Base-by-base conservation (phyloP, 306 rosid species). In the Lithocarpus polystachyus region DNA sequence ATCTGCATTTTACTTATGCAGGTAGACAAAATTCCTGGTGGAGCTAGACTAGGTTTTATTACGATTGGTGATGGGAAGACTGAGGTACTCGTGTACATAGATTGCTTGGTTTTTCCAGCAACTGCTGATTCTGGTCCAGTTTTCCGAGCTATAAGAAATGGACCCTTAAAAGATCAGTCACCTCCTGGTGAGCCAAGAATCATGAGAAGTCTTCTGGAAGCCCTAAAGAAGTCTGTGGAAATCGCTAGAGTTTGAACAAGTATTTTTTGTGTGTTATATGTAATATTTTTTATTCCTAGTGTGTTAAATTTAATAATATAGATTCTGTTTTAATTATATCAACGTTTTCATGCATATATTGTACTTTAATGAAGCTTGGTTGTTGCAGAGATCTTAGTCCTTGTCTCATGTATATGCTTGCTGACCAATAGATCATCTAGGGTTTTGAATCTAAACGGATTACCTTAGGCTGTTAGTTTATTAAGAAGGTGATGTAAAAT, bases 151-250 rank as follows among this genome's bases (percentile, higher is more conserved):
- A 82, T 82, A 29, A 90, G 97, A 89, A 89, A 93, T 78, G 98
- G 99, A 24, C 89, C 79, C 64, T 68, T 80, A 26, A 95, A 93
- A 79, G 91, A 91, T 73, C 82, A 79, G 71, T 80, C 86, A 31
- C 94, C 87, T n/a, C 98, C 98, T 0, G 98, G 99, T 51, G 98
- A 95, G 72, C 93, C 97, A 17, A 91, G 99, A 80, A 91, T 95
- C 45, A 95, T 95, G 98, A 89, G 96, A 78, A 92, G 97, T 73
- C 97, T 93, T 77, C 85, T 89, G 75, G 65, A 68, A 78, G 99
- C 99, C 80, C 93, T 95, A 56, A 82, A 90, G 83, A 93, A 87
- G 78, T 91, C 98, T 0, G 93, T 95, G 85, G 85, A 90, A 84
- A 95, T 95, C 5, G 85, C 98, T 28, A 84, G 79, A 81, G 77